Evolutionary conservation across 768 basidiomycete species (phyloP).

Genomic region (Clathrus columnatus): DNA sequence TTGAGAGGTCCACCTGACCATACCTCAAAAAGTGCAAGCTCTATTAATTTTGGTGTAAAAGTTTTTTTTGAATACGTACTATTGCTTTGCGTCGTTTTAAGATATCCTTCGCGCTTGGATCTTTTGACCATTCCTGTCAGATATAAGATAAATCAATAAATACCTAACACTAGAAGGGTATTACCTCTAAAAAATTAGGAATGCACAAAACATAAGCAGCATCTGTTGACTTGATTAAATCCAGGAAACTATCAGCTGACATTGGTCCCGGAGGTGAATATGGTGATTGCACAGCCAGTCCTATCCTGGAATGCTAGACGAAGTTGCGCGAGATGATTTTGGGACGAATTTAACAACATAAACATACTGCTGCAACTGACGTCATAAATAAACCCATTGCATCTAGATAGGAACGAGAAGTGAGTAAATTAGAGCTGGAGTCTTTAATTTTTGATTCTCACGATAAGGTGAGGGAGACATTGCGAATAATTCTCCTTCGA

Average conservation of each 20-base stretch:
- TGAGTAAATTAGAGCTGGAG: too few species aligned
- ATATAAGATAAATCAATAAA: not conserved
- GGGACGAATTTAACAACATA: constrained; percentile 1
- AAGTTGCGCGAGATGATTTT: not conserved
- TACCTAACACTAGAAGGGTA: too few species aligned
- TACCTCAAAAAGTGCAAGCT: constrained; percentile 2
- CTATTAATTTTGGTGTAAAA: not conserved
- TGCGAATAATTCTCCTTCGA: constrained; percentile 14
- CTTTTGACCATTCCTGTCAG: constrained; percentile 17
- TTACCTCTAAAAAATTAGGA: constrained; percentile 24
- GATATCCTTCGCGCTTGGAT: constrained; percentile 7
- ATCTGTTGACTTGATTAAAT: constrained; percentile 8
- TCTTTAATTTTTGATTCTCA: constrained; percentile 10
- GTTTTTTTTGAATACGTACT: constrained; percentile 6
- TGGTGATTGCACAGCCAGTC: constrained; percentile 17
- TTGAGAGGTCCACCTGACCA: constrained; percentile 14
- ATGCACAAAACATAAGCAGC: constrained; percentile 13
- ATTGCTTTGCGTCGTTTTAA: constrained; percentile 12
- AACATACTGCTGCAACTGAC: not conserved
- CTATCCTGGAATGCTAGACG: constrained; percentile 7
- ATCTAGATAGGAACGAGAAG: too few species aligned
- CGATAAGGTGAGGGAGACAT: constrained; percentile 17
- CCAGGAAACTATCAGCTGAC: constrained; percentile 17
- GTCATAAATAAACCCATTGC: constrained; percentile 2
- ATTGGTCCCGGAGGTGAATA: constrained; percentile 14